Evolutionary conservation across 2,329 filamentous ascomycete species (phyloP), one percentile per base, ranked within the genome.

Genomic region (Pseudogymnoascus sp.): DNA sequence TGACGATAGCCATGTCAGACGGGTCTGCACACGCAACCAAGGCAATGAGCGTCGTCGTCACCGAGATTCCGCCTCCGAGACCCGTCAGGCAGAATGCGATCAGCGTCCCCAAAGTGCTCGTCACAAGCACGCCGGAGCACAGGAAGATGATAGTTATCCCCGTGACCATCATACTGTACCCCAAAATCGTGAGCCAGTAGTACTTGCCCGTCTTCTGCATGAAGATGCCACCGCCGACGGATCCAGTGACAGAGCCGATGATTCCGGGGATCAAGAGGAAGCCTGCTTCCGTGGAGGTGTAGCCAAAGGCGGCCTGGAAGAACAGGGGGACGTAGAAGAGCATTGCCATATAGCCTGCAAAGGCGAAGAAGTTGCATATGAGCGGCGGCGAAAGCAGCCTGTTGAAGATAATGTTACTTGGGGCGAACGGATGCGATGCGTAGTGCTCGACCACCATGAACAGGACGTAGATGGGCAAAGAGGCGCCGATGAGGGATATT

Each of bases 241-340:
- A 89, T 2, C 88, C 88, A 2, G 73, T 71, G 2, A 92, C 88
- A 25, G 82, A 83, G 4, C 77, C 76, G 2, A 86, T 42, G 66
- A 90, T 88, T 61, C 80, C 80, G 0, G 90, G 89, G 33, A 93
- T 76, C 16, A 93, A 80, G 35, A 85, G 77, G 0, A 88, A 64
- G 1, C 89, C 89, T 3, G 88, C 83, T 61, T 78, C 73, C 0
- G 86, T 85, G 1, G 90, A 86, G 3, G 80, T 82, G 23, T 85
- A 75, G 4, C 83, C 84, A 59, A 87, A 79, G 0, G 88, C 86
- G 4, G 87, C 89, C 74, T 93, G 90, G 74, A 89, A 90, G 74
- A 88, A 91, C 2, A 93, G 77, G 1, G 90, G 88, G n/a, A 90
- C 76, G 74, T 90, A 90, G 77, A 91, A 92, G 4, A 89, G 66